Evolutionary conservation across 495 filamentous ascomycete species (phyloP), one percentile per base, ranked within the genome.

Genomic region (Penicillium odoratum): DNA sequence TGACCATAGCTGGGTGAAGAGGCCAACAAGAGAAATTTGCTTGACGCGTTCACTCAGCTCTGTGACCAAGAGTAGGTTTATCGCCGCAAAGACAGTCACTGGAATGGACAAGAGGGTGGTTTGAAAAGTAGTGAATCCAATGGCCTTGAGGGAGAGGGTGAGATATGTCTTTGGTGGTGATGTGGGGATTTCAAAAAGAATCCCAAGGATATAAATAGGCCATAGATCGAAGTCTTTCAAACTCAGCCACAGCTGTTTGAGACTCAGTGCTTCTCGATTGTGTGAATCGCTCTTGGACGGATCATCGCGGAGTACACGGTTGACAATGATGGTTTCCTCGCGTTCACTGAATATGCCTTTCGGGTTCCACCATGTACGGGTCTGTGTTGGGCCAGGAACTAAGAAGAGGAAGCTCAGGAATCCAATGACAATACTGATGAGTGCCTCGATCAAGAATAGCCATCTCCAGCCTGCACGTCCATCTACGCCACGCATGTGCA

Each of bases 311-410:
- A 91, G 69, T 9, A 90, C 78, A 5, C 88, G 79, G 58, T 88
- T 92, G 10, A 89, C 86, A 18, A 91, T 84, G 62, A 91, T 90
- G 5, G 70, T 78, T 61, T 87, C 84, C 59, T 90, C 85, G 0
- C 79, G 70, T 51, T 85, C 83, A 1, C 72, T 79, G 59, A 89
- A 90, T 81, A 83, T 90, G 0, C 88, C 88, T 49, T 81, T 83
- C 3, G 85, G 85, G 31, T 85, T 78, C 61, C 85, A 84, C 77
- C 79, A 83, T 42, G 78, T 85, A 25, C 70, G 72, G 0, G 88
- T 91, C 61, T 86, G 80, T 5, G 69, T 74, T 3, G 76, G 70
- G 9, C 73, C 71, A 0, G 77, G 75, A 3, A 81, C 77, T 64
- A 88, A 77, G 21, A 85, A 73, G 6, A 76, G 62, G 65, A 73